Percentiles rank a stretch among this genome's conserved stretches.
Evolutionary conservation across 257 asterid species (phyloP).

Genomic region (Paulownia fortunei): DNA sequence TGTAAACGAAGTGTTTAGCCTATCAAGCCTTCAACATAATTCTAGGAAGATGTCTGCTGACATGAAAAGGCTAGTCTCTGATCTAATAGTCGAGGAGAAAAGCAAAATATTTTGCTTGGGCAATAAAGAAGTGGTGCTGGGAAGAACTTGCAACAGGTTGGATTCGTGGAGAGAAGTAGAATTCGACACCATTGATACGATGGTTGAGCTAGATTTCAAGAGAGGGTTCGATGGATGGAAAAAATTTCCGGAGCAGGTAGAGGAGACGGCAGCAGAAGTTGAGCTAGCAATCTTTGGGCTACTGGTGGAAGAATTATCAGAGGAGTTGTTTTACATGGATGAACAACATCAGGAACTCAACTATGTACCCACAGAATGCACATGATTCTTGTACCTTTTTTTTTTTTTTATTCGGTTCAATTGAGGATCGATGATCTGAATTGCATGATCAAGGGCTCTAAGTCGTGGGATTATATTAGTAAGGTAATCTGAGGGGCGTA

Average conservation of each 20-base stretch:
- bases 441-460: no score
- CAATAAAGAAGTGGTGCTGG: constrained; percentile 28
- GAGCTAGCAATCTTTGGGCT: constrained; percentile 45
- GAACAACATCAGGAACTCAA: not conserved
- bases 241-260: constrained; percentile 37
- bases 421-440: no score
- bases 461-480: no score
- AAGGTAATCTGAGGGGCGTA: no score
- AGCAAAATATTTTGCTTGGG: constrained; percentile 30
- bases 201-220: constrained; percentile 47
- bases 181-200: constrained; percentile 42
- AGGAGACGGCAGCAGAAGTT: constrained; percentile 41
- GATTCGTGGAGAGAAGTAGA: constrained; percentile 48
- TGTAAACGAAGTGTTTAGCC: constrained; percentile 39
- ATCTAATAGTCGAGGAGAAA: no score
- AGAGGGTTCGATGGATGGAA: constrained; percentile 44
- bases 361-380: not conserved
- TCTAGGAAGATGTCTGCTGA: constrained; percentile 39
- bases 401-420: no score
- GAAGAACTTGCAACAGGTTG: constrained; percentile 48
- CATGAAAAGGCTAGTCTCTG: constrained; percentile 49
- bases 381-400: not conserved
- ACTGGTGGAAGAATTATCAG: constrained; percentile 46
- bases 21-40: not conserved
- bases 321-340: constrained; percentile 37